These are phyloP conservation scores for cucumber (Cucumis sativus) DNA, from an alignment of 306 rosid genomes.

Conservation along the genomic window DNA sequence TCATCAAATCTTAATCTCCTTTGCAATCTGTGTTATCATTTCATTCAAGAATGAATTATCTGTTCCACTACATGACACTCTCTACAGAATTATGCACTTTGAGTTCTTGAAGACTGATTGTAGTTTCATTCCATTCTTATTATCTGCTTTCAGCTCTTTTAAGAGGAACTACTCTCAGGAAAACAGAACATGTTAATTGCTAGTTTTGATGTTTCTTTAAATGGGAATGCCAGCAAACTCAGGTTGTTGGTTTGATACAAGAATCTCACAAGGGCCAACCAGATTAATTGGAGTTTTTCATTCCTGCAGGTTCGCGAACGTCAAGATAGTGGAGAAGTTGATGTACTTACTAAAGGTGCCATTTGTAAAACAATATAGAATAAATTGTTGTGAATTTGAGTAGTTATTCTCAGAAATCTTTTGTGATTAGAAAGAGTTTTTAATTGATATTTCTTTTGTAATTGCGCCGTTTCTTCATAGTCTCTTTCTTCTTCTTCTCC, in stretches of 20 bases:
- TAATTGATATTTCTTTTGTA: background rate
- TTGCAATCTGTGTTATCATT: background rate
- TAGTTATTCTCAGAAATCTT: background rate
- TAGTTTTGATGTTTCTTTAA: background rate
- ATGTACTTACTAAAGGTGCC: slow-evolving; percentile 85
- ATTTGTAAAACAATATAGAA: background rate
- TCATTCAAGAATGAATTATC: background rate
- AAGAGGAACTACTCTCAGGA: background rate
- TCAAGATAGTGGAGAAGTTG: slow-evolving; percentile 66
- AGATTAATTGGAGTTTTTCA: slow-evolving; percentile 8
- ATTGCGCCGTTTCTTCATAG: background rate
- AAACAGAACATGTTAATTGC: background rate
- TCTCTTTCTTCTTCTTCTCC: slow-evolving; percentile 2
- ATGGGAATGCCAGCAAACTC: background rate
- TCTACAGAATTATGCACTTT: background rate
- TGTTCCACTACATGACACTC: background rate
- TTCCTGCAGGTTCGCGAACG: slow-evolving; percentile 72
- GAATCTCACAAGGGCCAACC: background rate
- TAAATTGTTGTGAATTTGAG: background rate
- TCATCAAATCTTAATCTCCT: background rate
- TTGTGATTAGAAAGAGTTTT: background rate
- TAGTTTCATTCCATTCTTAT: background rate
- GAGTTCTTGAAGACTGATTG: background rate
- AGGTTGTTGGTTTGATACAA: background rate
- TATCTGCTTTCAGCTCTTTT: background rate